These are phyloP conservation scores for Rhizopus delemar DNA, from an alignment of 371 early-diverging fungal species.

Conservation along the genomic window DNA sequence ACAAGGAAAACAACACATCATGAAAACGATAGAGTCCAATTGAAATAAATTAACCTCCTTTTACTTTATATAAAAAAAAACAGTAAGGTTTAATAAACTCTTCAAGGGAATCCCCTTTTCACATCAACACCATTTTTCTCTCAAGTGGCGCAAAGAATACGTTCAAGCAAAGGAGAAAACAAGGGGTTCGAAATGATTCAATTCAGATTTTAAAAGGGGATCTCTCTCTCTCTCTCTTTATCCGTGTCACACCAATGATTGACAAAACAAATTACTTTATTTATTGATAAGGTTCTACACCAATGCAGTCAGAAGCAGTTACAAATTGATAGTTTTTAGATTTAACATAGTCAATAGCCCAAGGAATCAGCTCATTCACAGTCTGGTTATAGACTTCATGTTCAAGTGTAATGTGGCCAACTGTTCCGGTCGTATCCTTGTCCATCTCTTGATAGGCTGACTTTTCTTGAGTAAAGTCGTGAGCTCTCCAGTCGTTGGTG, in stretches of 20 bases:
- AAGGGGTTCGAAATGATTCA: no score
- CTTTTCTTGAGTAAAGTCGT: slow-evolving; percentile 21
- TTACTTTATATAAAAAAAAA: not conserved
- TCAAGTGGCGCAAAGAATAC: no score
- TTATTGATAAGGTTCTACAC: slow-evolving; percentile 15
- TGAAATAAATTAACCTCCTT: not conserved
- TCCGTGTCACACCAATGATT: not conserved
- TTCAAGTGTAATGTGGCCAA: slow-evolving; percentile 34
- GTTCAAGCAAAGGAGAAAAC: no score
- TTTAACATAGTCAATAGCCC: slow-evolving; percentile 31
- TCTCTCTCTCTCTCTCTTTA: no score
- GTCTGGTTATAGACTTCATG: slow-evolving; percentile 34
- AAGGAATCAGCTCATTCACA: slow-evolving; percentile 29
- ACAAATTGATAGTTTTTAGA: slow-evolving; percentile 38
- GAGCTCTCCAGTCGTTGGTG: slow-evolving; percentile 43
- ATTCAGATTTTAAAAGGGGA: no score
- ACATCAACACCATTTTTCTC: no score
- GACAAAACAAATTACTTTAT: slow-evolving; percentile 3
- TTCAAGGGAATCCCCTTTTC: no score
- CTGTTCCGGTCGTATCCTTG: slow-evolving; percentile 6
- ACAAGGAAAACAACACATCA: not conserved
- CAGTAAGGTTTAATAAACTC: no score
- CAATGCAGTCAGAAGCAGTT: slow-evolving; percentile 41
- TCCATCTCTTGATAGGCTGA: slow-evolving; percentile 15
- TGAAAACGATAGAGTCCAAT: not conserved